Conservation (phyloP, 106 monocot genomes). For the Cymbidium sinense region DNA sequence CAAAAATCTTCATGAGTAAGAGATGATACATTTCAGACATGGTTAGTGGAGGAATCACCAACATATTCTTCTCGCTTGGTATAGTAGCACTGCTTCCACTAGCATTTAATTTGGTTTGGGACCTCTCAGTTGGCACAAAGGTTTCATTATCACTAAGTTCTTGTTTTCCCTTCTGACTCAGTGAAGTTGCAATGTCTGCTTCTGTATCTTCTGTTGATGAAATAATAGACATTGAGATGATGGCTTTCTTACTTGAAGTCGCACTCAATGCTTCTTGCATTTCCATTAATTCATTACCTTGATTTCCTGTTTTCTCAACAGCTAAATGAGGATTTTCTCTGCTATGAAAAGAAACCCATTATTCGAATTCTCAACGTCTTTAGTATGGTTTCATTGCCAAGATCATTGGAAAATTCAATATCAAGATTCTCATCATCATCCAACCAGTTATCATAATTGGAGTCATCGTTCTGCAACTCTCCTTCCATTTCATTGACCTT, state of each 20-base stretch:
- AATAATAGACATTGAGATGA: not conserved
- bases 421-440: not conserved
- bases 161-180: not conserved
- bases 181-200: too few relatives aligned
- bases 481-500: not conserved
- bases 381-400: slow-evolving; percentile 13
- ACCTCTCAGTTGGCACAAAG: not conserved
- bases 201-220: too few relatives aligned
- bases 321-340: not conserved
- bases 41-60: slow-evolving; percentile 15
- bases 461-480: not conserved
- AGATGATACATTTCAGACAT: slow-evolving; percentile 29
- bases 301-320: not conserved
- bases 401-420: not conserved
- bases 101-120: not conserved
- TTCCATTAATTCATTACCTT: not conserved
- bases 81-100: not conserved
- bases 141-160: not conserved
- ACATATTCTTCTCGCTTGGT: slow-evolving; percentile 7
- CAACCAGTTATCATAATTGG: not conserved
- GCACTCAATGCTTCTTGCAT: not conserved
- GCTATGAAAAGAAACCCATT: not conserved
- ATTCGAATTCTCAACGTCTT: slow-evolving; percentile 19
- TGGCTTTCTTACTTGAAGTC: not conserved
- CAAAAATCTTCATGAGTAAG: slow-evolving; percentile 40